These are phyloP conservation scores for Beauveria medogensis DNA, from an alignment of 2,329 filamentous ascomycete species.

Conservation along the genomic window DNA sequence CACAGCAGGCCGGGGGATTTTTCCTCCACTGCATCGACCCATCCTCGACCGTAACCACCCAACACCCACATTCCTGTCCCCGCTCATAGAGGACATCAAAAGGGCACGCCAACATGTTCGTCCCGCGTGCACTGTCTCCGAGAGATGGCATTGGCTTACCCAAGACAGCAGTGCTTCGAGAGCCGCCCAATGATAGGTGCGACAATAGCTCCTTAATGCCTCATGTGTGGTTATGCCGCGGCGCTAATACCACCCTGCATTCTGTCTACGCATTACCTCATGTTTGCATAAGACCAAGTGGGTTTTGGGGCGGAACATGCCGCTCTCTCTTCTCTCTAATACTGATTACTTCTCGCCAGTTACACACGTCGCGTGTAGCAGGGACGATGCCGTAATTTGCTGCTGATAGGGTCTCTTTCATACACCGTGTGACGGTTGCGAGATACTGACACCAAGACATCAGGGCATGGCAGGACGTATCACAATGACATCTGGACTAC, in stretches of 20 bases:
- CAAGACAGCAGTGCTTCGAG: neutral
- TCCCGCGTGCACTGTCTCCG: neutral
- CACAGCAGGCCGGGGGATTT: neutral
- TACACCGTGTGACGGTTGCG: neutral
- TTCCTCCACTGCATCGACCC: conserved; percentile 6
- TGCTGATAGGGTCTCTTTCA: neutral
- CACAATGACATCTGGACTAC: too few relatives aligned
- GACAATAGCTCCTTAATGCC: neutral
- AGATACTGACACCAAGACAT: neutral
- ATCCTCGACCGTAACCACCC: neutral
- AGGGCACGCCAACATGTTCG: neutral
- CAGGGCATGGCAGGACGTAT: too few relatives aligned
- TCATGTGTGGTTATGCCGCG: neutral
- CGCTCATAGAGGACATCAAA: neutral
- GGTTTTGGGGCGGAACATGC: neutral
- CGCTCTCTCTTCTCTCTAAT: neutral
- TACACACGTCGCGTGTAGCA: neutral
- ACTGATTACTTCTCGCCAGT: neutral
- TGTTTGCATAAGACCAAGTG: neutral
- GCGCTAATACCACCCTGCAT: neutral
- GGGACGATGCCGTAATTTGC: neutral
- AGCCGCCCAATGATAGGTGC: neutral
- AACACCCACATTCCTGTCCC: neutral
- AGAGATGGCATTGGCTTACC: neutral
- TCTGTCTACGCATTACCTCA: neutral